Base-by-base conservation (phyloP, 1,139 yeast genomes). In the Taiozyma onychis region DNA sequence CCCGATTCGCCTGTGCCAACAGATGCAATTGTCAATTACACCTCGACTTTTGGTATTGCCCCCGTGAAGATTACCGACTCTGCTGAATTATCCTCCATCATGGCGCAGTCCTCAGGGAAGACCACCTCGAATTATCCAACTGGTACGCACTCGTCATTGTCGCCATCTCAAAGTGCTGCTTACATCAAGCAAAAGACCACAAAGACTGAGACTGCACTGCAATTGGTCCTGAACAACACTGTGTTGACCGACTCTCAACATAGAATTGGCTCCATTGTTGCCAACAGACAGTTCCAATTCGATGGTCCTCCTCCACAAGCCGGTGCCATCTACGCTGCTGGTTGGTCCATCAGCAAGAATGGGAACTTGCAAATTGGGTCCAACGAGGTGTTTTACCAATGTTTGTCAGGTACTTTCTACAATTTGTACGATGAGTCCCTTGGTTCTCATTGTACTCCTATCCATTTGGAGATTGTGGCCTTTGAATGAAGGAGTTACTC, bases 301-400 rank as follows among this genome's bases (percentile, higher is more conserved):
- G 91, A 85, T 66, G 93, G 91, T 67, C 93, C 93, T 60, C 89
- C 90, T 71, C 91, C 93, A 63, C 93, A 86, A 76, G 91, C 91
- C 53, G 95, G 93, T 69, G 78, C 90, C 60, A 81, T 85, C 69
- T 85, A 82, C 71, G 93, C 93, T 64, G 87, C 82, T 52, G 93
- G 95, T 58, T 86, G 93, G 93, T 75, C 86, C 47, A 72, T 84
- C 61, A 75, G 83, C 51, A 63, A 67, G 51, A 83, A 80, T 51
- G 88, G 88, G 58, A 66, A 74, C 71, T 78, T 86, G 66, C 87
- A 88, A 52, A 72, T 85, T 56, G 93, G 91, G 70, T 73, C 75
- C 69, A 66, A 69, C 51, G 77, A 79, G 54, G 70, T 74, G 55
- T 85, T 85, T 80, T 85, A 77, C 79, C 88, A 84, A 74, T 85